Conservation (phyloP, 2,329 filamentous ascomycete genomes). For the Colletotrichum magnum region DNA sequence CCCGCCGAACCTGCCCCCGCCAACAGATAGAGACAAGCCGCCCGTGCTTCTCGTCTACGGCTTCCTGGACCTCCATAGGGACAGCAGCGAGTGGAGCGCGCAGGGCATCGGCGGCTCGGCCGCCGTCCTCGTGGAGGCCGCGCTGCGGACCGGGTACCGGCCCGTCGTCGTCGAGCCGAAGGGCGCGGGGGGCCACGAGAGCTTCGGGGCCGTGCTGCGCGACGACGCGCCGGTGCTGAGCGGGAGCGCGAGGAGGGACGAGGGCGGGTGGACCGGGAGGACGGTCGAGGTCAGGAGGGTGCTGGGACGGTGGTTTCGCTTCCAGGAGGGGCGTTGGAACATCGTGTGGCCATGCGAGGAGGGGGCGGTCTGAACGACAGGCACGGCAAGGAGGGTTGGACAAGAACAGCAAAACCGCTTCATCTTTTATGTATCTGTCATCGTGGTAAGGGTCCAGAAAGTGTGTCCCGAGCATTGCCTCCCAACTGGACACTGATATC, state of each 20-base stretch:
- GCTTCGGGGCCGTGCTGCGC: constrained; percentile 57
- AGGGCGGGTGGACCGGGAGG: constrained; percentile 69
- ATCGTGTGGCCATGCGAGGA: background rate
- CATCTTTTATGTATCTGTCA: no score
- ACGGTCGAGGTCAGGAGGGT: constrained; percentile 71
- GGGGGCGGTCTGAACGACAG: background rate
- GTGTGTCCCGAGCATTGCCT: background rate
- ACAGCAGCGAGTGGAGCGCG: constrained; percentile 81
- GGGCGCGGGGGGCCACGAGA: constrained; percentile 45
- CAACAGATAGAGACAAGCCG: constrained; percentile 18
- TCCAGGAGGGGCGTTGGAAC: constrained; percentile 57
- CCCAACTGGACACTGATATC: constrained; percentile 1
- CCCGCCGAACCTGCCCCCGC: constrained; percentile 50
- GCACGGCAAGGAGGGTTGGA: background rate
- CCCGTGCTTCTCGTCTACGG: constrained; percentile 75
- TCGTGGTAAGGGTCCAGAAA: background rate
- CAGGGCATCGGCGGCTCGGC: constrained; percentile 77
- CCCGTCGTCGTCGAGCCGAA: constrained; percentile 65
- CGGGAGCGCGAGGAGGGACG: constrained; percentile 65
- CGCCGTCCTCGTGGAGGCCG: constrained; percentile 75
- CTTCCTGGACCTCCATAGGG: constrained; percentile 74
- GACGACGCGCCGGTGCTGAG: constrained; percentile 74
- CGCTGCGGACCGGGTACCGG: constrained; percentile 58
- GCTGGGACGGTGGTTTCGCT: constrained; percentile 76
- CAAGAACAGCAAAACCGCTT: no score